Percentiles rank a stretch among this genome's conserved stretches.
Conservation (phyloP, 2,329 filamentous ascomycete genomes). For the Metarhizium anisopliae region DNA sequence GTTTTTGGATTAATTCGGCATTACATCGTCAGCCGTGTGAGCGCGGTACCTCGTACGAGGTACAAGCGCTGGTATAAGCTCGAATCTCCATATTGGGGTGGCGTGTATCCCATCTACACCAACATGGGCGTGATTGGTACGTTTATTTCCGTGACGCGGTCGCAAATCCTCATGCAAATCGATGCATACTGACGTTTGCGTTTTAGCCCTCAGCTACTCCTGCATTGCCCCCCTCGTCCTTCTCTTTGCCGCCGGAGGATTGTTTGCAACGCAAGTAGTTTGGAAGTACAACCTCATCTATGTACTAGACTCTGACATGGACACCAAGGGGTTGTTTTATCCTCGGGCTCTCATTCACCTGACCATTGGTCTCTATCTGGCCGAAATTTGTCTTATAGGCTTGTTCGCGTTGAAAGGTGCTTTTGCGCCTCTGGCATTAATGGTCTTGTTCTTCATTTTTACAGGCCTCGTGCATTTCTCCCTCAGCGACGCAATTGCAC, state of each 20-base stretch:
- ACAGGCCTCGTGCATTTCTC: slow-evolving; percentile 67
- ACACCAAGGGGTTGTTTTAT: slow-evolving; percentile 83
- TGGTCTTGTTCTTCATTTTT: slow-evolving; percentile 68
- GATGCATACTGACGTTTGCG: not conserved
- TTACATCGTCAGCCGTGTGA: slow-evolving; percentile 56
- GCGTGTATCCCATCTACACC: slow-evolving; percentile 70
- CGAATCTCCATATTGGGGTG: slow-evolving; percentile 73
- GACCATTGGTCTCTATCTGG: slow-evolving; percentile 74
- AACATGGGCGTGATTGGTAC: slow-evolving; percentile 71
- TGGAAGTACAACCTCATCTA: slow-evolving; percentile 89
- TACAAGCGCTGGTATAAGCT: slow-evolving; percentile 71
- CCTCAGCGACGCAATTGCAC: slow-evolving; percentile 63
- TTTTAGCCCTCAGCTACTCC: slow-evolving; percentile 69
- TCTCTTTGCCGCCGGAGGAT: slow-evolving; percentile 69
- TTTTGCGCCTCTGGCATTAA: slow-evolving; percentile 62
- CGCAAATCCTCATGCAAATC: accelerated
- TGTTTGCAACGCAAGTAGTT: slow-evolving; percentile 75
- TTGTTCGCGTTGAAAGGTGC: slow-evolving; percentile 65
- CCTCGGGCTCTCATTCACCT: slow-evolving; percentile 82
- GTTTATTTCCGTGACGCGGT: slow-evolving; percentile 18
- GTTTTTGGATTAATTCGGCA: slow-evolving; percentile 50
- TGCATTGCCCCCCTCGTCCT: slow-evolving; percentile 80
- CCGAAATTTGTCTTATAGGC: slow-evolving; percentile 74
- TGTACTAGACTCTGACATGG: slow-evolving; percentile 71
- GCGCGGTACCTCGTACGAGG: slow-evolving; percentile 72